phyloP scores from a whole-genome alignment of 163 green algal genomes.

The Scenedesmus sp. region DNA sequence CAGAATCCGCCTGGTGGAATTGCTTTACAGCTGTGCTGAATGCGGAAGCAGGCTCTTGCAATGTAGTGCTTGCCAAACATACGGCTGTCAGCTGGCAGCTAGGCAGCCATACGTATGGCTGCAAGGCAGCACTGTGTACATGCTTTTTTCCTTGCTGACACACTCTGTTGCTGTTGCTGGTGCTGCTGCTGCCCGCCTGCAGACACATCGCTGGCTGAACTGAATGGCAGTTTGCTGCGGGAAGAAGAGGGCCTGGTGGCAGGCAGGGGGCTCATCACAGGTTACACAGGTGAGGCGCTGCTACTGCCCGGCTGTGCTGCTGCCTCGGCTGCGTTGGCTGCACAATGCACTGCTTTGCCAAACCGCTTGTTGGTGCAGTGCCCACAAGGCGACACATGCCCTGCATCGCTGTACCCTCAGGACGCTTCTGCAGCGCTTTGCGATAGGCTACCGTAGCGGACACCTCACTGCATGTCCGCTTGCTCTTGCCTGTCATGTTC shows the following conservation, averaged over 20 bases:
- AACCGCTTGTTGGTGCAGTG: no score
- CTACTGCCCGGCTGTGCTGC: neutral
- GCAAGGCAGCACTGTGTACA: neutral
- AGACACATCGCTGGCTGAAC: slow-evolving; percentile 58
- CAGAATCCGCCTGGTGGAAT: no score
- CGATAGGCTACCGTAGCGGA: no score
- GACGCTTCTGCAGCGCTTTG: no score
- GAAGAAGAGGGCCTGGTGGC: slow-evolving; percentile 77
- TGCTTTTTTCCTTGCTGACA: neutral
- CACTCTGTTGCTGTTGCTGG: neutral
- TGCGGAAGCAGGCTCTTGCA: neutral
- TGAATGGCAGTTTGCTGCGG: slow-evolving; percentile 73
- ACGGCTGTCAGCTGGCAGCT: neutral
- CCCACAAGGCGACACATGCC: no score
- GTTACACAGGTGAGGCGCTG: slow-evolving; percentile 29
- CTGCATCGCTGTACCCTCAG: no score
- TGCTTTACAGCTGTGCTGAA: neutral
- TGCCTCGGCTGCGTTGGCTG: neutral
- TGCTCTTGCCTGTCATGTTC: no score
- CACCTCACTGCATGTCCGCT: no score
- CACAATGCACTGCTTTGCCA: neutral
- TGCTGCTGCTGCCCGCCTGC: neutral
- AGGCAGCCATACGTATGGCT: no score
- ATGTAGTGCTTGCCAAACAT: neutral
- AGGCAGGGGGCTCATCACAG: slow-evolving; percentile 68